These are phyloP conservation scores for Aegilops bicornis DNA, from an alignment of 176 grass and related monocot genomes.

Conservation along the genomic window DNA sequence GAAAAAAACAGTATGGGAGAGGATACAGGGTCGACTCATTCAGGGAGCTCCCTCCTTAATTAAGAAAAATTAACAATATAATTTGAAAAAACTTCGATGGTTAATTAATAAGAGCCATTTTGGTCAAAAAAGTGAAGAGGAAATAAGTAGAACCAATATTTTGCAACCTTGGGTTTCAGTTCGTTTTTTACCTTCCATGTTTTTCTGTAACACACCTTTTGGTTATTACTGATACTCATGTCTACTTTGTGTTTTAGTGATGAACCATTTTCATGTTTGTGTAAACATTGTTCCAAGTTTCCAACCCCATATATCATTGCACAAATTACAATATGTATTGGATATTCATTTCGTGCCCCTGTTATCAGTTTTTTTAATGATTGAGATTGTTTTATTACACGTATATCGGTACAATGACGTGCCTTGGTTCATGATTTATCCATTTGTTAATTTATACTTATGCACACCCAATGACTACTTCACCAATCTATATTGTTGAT, in stretches of 20 bases:
- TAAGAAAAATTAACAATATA: background rate
- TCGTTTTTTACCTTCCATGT: background rate
- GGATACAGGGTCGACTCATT: background rate
- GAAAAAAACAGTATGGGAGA: background rate
- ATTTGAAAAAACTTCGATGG: no score
- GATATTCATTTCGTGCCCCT: no score
- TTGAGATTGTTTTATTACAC: no score
- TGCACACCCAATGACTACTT: no score
- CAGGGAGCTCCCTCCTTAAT: background rate
- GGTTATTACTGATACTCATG: background rate
- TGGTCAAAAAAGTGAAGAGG: background rate
- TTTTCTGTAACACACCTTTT: background rate
- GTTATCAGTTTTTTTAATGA: no score
- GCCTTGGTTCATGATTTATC: no score
- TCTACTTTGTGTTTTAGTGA: background rate
- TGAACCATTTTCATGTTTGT: background rate
- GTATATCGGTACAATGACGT: no score
- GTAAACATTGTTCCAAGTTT: background rate
- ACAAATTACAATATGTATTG: no score
- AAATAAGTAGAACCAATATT: background rate
- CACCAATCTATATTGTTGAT: no score
- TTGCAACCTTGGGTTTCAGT: background rate
- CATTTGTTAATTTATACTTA: no score
- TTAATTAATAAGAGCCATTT: background rate
- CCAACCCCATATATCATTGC: no score